Evolutionary conservation across 176 grass and related monocot genomes (phyloP).

Genomic region (Urochloa ruziziensis): DNA sequence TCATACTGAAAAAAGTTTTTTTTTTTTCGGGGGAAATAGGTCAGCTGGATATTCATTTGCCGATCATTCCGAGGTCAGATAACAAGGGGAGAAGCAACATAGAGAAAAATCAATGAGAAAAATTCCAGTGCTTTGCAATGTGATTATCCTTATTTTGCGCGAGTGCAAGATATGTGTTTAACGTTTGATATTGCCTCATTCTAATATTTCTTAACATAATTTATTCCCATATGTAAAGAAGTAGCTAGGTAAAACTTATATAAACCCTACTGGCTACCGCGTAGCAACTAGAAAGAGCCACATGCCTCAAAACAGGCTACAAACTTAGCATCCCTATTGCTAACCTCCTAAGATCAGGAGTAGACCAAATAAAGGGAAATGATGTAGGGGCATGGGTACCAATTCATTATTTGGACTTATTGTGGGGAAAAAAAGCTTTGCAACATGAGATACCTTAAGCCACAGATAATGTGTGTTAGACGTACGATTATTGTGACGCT

Average conservation of each 20-base stretch:
- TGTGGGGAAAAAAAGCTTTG: neutral
- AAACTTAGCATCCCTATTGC: neutral
- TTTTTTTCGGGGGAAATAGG: neutral
- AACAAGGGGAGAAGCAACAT: neutral
- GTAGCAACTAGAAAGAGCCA: neutral
- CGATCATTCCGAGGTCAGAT: neutral
- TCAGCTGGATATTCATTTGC: no score
- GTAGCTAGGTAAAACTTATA: neutral
- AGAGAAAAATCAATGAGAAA: neutral
- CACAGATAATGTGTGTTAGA: neutral
- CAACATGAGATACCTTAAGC: slow-evolving; percentile 3
- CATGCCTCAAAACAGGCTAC: neutral
- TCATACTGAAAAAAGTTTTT: neutral
- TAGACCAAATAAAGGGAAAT: slow-evolving; percentile 11
- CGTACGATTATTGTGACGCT: neutral
- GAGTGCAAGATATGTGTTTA: neutral
- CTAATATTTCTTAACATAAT: neutral
- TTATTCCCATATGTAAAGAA: neutral
- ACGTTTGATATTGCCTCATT: no score
- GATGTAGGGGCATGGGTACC: no score
- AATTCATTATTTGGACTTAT: neutral
- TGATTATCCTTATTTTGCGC: neutral
- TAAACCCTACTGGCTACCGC: neutral
- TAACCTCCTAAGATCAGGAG: neutral
- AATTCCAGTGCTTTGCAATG: neutral